Conservation (phyloP, 1,139 yeast species). For the Yamadazyma kanchanaburiensis region DNA sequence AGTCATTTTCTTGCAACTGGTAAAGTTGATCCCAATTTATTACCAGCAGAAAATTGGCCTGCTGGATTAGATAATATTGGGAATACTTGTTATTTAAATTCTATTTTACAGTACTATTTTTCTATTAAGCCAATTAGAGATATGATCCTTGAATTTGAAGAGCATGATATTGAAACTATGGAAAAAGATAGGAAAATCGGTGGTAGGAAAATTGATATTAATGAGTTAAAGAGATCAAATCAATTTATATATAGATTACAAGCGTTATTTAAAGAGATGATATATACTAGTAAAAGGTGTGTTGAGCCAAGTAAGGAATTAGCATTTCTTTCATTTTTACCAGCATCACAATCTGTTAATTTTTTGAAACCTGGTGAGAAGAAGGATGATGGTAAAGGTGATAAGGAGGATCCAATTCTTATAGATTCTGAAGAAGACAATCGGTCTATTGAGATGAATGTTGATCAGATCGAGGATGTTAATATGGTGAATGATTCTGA, state of each 20-base stretch:
- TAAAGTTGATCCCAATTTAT: conserved; percentile 52
- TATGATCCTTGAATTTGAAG: conserved; percentile 54
- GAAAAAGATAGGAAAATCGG: conserved; percentile 63
- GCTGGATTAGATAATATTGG: conserved; percentile 93
- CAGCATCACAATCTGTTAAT: conserved; percentile 63
- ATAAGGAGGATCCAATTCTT: conserved; percentile 8
- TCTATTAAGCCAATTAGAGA: conserved; percentile 80
- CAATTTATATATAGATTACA: conserved; percentile 76
- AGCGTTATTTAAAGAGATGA: conserved; percentile 66
- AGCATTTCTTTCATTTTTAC: conserved; percentile 85
- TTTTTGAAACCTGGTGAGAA: conserved; percentile 29
- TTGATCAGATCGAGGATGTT: conserved; percentile 3
- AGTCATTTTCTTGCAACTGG: conserved; percentile 55
- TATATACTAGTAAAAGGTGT: conserved; percentile 56
- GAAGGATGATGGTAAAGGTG: conserved; percentile 11
- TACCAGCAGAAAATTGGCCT: conserved; percentile 74
- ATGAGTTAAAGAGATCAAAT: conserved; percentile 75
- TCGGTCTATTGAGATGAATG: conserved; percentile 6
- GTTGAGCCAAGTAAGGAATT: conserved; percentile 81
- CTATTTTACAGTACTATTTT: conserved; percentile 84
- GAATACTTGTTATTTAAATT: conserved; percentile 90
- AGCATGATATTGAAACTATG: conserved; percentile 15
- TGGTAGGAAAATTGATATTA: conserved; percentile 70
- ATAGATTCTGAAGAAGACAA: conserved; percentile 10
- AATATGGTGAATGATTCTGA: conserved; percentile 5